These are phyloP conservation scores for Arachis monticola DNA, from an alignment of 331 rosid genomes.

Conservation along the genomic window DNA sequence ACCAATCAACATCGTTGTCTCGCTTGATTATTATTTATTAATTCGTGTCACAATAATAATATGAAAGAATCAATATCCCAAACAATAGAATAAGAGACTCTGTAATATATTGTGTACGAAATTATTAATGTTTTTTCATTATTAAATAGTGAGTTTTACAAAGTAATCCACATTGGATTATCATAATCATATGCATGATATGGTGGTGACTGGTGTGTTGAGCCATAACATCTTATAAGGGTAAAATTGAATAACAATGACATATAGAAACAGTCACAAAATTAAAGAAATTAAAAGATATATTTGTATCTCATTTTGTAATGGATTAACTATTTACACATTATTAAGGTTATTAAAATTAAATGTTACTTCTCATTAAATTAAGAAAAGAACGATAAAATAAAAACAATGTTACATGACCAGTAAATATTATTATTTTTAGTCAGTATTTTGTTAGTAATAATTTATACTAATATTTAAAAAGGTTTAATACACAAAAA, in stretches of 20 bases:
- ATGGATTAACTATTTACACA: too few relatives aligned
- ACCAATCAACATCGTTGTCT: constrained; percentile 19
- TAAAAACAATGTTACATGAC: too few relatives aligned
- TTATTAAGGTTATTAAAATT: too few relatives aligned
- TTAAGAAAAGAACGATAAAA: too few relatives aligned
- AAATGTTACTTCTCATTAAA: too few relatives aligned
- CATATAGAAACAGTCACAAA: not conserved
- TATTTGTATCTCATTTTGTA: too few relatives aligned
- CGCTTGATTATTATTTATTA: not conserved
- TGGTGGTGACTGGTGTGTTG: constrained; percentile 5
- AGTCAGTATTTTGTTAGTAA: too few relatives aligned
- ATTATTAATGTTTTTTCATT: not conserved
- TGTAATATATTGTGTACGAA: not conserved
- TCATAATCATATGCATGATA: constrained; percentile 42
- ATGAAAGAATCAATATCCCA: not conserved
- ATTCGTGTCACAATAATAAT: not conserved
- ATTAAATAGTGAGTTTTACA: constrained; percentile 9
- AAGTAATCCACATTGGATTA: not conserved
- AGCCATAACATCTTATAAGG: not conserved
- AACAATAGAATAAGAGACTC: not conserved
- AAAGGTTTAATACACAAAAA: too few relatives aligned
- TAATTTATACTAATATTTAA: too few relatives aligned
- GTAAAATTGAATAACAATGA: too few relatives aligned
- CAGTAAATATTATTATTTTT: too few relatives aligned
- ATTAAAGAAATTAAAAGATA: not conserved